A percentile compares a stretch with the other conserved stretches of the same genome.
These are phyloP conservation scores for Fusarium sp. DNA, from an alignment of 2,329 filamentous ascomycete genomes.

Conservation along the genomic window DNA sequence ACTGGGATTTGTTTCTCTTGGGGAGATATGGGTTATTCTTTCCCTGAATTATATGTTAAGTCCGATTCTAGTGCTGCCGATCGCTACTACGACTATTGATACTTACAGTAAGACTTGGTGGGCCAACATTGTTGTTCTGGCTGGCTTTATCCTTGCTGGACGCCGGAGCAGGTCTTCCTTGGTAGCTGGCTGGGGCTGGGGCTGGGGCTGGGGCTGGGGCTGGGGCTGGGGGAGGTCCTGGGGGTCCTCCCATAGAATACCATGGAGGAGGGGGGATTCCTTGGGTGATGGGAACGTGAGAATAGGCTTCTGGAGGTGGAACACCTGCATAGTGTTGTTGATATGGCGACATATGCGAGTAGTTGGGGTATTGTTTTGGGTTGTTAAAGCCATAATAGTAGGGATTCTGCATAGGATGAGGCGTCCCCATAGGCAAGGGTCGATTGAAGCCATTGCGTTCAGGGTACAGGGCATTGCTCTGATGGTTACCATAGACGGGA, in stretches of 20 bases:
- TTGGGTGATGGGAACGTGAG: slow-evolving; percentile 50
- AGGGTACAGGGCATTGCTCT: slow-evolving; percentile 60
- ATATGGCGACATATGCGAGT: slow-evolving; percentile 36
- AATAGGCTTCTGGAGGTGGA: slow-evolving; percentile 34
- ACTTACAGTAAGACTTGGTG: slow-evolving; percentile 40
- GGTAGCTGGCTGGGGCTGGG: slow-evolving; percentile 6
- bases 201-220: too few relatives aligned
- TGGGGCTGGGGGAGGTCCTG: slow-evolving; percentile 26
- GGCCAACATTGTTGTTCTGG: slow-evolving; percentile 51
- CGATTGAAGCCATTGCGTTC: slow-evolving; percentile 49
- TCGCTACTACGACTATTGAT: neutral
- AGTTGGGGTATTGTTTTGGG: slow-evolving; percentile 38
- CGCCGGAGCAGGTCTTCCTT: slow-evolving; percentile 17
- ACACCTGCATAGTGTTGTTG: slow-evolving; percentile 20
- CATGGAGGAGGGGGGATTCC: slow-evolving; percentile 45
- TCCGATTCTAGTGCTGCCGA: neutral
- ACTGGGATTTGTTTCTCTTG: slow-evolving; percentile 36
- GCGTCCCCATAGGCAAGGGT: slow-evolving; percentile 57
- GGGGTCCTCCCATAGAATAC: slow-evolving; percentile 40
- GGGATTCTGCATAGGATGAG: slow-evolving; percentile 58
- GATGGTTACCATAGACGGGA: slow-evolving; percentile 65
- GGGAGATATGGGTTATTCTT: slow-evolving; percentile 47
- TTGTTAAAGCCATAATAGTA: slow-evolving; percentile 57
- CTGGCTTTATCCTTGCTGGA: slow-evolving; percentile 43
- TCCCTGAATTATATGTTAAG: slow-evolving; percentile 27